These are phyloP conservation scores for Colletotrichum gigasporum DNA, from an alignment of 2,329 filamentous ascomycete species.

Conservation along the genomic window DNA sequence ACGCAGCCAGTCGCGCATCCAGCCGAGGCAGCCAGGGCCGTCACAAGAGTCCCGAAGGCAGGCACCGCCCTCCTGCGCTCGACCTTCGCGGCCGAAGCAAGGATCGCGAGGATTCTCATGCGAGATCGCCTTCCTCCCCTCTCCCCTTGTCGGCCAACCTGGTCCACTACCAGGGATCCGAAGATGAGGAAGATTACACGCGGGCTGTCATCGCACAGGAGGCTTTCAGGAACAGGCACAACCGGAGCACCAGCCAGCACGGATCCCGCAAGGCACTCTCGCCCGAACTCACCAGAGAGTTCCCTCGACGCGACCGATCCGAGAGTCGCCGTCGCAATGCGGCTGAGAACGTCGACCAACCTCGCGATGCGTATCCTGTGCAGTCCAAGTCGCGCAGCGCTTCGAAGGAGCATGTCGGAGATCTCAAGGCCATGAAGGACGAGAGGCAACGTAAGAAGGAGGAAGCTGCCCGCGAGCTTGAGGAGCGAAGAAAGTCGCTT, in stretches of 20 bases:
- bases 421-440: conserved; percentile 64
- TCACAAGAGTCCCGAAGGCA: conserved; percentile 56
- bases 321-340: conserved; percentile 48
- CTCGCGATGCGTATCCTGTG: conserved; percentile 40
- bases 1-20: conserved; percentile 55
- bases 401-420: conserved; percentile 60
- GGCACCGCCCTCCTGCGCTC: conserved; percentile 49
- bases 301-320: conserved; percentile 46
- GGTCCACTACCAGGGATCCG: conserved; percentile 63
- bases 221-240: conserved; percentile 64
- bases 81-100: conserved; percentile 71
- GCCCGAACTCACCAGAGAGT: conserved; percentile 41
- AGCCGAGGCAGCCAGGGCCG: conserved; percentile 55
- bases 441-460: conserved; percentile 76
- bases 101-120: conserved; percentile 64
- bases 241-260: conserved; percentile 59
- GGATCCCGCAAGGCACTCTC: conserved; percentile 45
- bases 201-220: conserved; percentile 64
- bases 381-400: conserved; percentile 44
- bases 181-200: conserved; percentile 72
- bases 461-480: conserved; percentile 83
- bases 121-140: conserved; percentile 82
- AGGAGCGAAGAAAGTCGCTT: conserved; percentile 86
- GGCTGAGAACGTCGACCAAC: conserved; percentile 40
- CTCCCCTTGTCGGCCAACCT: conserved; percentile 75